Evolutionary conservation across 768 basidiomycete genomes (phyloP), one percentile per base, ranked within the genome.

Genomic region (Lactifluus echinatus): DNA sequence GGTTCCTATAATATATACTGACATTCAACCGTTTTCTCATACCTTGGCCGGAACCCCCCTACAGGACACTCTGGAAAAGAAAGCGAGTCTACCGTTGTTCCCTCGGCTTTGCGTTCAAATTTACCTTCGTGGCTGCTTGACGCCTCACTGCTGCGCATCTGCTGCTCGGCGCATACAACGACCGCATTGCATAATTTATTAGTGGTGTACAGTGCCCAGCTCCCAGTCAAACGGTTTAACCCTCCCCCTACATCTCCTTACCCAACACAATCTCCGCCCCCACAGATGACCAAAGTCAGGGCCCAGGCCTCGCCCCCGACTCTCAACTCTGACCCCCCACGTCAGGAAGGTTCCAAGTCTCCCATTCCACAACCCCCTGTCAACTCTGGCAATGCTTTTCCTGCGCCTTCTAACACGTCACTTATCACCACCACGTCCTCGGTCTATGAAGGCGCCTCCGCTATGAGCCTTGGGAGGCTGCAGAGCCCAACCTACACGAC

Each of bases 401-500:
- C 34, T 46, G 8, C 19, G 26, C 23, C 55, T 14, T 28, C 28
- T 15, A 17, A 6, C 7, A 14, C 23, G 26, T 23, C 60, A 43
- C 21, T 47, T 50, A 36, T 46, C 36, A n/a, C 45, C n/a, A 29
- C 33, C 15, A 17, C 14, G 39, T 28, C n/a, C 8, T 15, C 40
- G 10, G 34, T 46, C 26, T 17, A n/a, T 44, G 50, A 33, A n/a
- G 14, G 23, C 17, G 24, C n/a, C 8, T 37, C 26, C 1, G 2
- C 60, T 3, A 40, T 37, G 11, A 45, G 36, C 12, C 17, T 15
- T n/a, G 49, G 29, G 37, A 37, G 8, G 10, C n/a, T 34, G 12
- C 53, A 61, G 55, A 47, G 68, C 31, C 60, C 68, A 29, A 52
- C 54, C 23, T 55, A 66, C 24, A 71, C 71, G 12, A 63, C 63